These are phyloP conservation scores for Globisporangium radiosum DNA, from an alignment of 352 stramenopile genomes.

Conservation along the genomic window DNA sequence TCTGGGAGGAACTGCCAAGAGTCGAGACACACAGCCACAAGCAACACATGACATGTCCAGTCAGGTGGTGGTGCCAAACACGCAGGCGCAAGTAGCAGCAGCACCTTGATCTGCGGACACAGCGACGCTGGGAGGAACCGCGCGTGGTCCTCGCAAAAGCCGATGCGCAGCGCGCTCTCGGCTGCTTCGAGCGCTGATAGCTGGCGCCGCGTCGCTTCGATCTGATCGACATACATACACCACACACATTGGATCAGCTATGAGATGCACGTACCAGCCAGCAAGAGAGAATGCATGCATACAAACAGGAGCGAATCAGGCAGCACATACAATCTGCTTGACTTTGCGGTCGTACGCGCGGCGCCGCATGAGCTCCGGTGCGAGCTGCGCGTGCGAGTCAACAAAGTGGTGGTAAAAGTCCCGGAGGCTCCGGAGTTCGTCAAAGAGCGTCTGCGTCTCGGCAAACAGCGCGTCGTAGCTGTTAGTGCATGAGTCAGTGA, in stretches of 20 bases:
- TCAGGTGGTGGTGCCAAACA: not conserved
- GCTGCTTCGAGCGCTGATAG: slow-evolving; percentile 42
- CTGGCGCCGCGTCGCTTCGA: slow-evolving; percentile 46
- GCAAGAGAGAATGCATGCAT: not conserved
- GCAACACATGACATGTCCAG: not conserved
- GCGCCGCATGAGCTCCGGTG: slow-evolving; percentile 46
- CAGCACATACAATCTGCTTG: slow-evolving; percentile 30
- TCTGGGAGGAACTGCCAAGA: slow-evolving; percentile 40
- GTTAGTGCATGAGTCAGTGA: not conserved
- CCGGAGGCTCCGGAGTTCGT: slow-evolving; percentile 67
- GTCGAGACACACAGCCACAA: not conserved
- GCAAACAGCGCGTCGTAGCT: slow-evolving; percentile 65
- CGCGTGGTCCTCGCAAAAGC: slow-evolving; percentile 53
- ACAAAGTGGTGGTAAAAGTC: slow-evolving; percentile 84
- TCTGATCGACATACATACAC: slow-evolving; percentile 18
- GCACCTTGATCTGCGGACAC: slow-evolving; percentile 66
- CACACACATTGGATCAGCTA: not conserved
- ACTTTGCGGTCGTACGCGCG: slow-evolving; percentile 48
- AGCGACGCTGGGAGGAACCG: slow-evolving; percentile 65
- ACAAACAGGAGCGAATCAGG: no score
- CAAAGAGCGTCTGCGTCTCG: slow-evolving; percentile 67
- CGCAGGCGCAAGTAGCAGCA: not conserved
- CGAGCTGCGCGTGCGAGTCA: slow-evolving; percentile 51
- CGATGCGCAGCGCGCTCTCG: slow-evolving; percentile 29
- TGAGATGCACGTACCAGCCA: no score